A percentile compares a stretch with the other conserved stretches of the same genome.
These are phyloP conservation scores for Pseudocercospora cruenta DNA, from an alignment of 2,329 filamentous ascomycete genomes.

Conservation along the genomic window DNA sequence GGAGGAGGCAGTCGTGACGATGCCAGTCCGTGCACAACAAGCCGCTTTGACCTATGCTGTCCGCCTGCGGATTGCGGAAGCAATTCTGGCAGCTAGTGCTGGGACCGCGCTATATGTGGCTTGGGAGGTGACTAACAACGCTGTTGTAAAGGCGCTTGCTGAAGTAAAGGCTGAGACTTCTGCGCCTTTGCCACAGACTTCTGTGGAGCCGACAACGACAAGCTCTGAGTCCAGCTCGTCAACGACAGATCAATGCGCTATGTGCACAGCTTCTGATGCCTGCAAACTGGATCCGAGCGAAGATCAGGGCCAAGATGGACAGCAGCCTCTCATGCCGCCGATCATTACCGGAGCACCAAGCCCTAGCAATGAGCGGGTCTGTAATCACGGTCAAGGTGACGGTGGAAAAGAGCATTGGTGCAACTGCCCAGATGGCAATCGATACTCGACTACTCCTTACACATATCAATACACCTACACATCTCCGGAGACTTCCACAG, in stretches of 20 bases:
- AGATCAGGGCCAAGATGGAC: slow-evolving; percentile 12
- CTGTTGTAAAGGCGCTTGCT: not conserved
- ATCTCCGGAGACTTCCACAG: not conserved
- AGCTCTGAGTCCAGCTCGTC: not conserved
- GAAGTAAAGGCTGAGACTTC: not conserved
- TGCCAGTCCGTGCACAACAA: not conserved
- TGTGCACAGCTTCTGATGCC: slow-evolving; percentile 7
- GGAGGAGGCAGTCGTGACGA: not conserved
- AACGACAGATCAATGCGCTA: slow-evolving; percentile 4
- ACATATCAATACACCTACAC: not conserved
- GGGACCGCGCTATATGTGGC: not conserved
- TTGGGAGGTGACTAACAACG: not conserved
- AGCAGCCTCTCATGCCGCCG: not conserved
- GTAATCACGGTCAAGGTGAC: not conserved
- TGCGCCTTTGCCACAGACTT: not conserved
- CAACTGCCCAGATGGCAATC: not conserved
- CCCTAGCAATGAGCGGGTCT: not conserved
- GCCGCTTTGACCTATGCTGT: not conserved
- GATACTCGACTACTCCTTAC: not conserved
- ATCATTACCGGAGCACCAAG: not conserved
- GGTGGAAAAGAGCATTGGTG: not conserved
- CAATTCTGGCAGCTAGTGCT: not conserved
- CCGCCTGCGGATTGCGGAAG: not conserved
- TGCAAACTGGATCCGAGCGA: slow-evolving; percentile 10
- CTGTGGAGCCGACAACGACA: not conserved